Evolutionary conservation across 2,329 filamentous ascomycete species (phyloP).

Genomic region (Emericellopsis atlantica): DNA sequence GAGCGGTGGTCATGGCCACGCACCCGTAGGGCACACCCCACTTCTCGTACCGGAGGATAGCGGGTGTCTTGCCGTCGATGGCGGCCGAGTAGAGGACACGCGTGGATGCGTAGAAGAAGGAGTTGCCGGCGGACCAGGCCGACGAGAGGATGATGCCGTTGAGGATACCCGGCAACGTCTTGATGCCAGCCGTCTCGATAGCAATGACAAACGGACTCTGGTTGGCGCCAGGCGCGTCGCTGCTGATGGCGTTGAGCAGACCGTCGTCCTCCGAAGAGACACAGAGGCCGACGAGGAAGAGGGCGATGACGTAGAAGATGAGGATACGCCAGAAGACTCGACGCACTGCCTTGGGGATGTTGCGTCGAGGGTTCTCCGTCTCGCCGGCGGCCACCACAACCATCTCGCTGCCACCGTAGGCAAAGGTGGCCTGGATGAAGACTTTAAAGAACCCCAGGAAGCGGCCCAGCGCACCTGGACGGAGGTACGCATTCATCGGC

Average conservation of each 20-base stretch:
- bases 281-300: constrained; percentile 23
- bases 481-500: constrained; percentile 27
- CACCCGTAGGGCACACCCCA: constrained; percentile 17
- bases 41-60: constrained; percentile 18
- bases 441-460: constrained; percentile 30
- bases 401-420: constrained; percentile 29
- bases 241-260: constrained; percentile 35
- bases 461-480: constrained; percentile 20
- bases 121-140: constrained; percentile 45
- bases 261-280: constrained; percentile 21
- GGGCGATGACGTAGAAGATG: constrained; percentile 21
- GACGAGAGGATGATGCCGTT: constrained; percentile 47
- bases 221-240: constrained; percentile 18
- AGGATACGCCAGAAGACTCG: constrained; percentile 21
- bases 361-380: constrained; percentile 20
- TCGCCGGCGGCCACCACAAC: constrained; percentile 22
- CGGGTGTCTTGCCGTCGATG: neutral
- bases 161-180: constrained; percentile 33
- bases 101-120: constrained; percentile 37
- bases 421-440: constrained; percentile 33
- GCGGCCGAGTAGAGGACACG: constrained; percentile 19
- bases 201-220: constrained; percentile 48
- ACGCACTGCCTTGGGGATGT: constrained; percentile 19
- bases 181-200: constrained; percentile 32
- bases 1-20: constrained; percentile 27